Evolutionary conservation across 371 early-diverging fungal species (phyloP).

Genomic region (Mucor lusitanicus): DNA sequence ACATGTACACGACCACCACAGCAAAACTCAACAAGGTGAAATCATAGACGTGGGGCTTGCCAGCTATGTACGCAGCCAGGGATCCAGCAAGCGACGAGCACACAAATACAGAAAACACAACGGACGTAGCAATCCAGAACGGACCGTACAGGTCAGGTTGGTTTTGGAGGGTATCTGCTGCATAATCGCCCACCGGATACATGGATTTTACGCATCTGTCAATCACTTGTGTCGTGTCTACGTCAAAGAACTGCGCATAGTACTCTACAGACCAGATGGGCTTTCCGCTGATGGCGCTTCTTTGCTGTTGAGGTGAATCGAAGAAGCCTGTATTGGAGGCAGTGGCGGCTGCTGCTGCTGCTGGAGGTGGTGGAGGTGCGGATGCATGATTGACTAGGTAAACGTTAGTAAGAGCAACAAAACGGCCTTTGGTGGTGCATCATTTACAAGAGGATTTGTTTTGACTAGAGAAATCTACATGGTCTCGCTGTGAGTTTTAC

Average conservation of each 20-base stretch:
- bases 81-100: constrained; percentile 86
- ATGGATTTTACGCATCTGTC: constrained; percentile 52
- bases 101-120: constrained; percentile 89
- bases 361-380: constrained; percentile 19
- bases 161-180: constrained; percentile 44
- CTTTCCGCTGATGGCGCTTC: constrained; percentile 24
- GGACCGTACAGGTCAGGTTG: constrained; percentile 67
- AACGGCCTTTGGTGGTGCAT: background rate
- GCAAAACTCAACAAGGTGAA: constrained; percentile 82
- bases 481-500: background rate
- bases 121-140: constrained; percentile 95
- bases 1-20: constrained; percentile 78
- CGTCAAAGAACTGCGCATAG: constrained; percentile 88
- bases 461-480: constrained; percentile 17
- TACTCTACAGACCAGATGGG: constrained; percentile 85
- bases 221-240: constrained; percentile 76
- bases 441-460: constrained; percentile 19
- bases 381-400: background rate
- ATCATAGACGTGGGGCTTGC: constrained; percentile 66
- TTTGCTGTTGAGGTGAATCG: constrained; percentile 45
- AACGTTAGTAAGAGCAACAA: background rate
- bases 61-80: constrained; percentile 70
- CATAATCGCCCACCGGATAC: constrained; percentile 53
- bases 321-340: constrained; percentile 24
- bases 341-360: constrained; percentile 25